These are phyloP conservation scores for Xylaria hypoxylon DNA, from an alignment of 2,329 filamentous ascomycete genomes.

Conservation along the genomic window DNA sequence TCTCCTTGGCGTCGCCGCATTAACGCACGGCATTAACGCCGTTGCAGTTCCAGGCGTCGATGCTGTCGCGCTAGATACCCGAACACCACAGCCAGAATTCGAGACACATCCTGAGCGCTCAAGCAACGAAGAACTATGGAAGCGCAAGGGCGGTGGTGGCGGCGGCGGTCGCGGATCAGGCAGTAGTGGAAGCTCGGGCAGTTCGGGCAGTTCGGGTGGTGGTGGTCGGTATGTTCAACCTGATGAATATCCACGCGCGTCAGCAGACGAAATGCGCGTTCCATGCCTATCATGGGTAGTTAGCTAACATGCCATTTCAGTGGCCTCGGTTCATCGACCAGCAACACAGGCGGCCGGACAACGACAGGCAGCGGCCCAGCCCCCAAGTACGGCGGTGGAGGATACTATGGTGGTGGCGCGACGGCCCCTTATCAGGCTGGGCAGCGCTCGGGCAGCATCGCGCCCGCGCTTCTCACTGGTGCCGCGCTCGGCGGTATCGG, in stretches of 20 bases:
- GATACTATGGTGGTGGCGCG: constrained; percentile 76
- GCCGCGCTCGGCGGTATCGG: constrained; percentile 66
- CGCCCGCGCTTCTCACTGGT: constrained; percentile 62
- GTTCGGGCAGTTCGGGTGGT: constrained; percentile 19
- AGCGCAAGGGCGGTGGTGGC: constrained; percentile 71
- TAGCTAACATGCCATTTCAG: constrained; percentile 37
- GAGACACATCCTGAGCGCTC: constrained; percentile 25
- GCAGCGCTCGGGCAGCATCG: constrained; percentile 60
- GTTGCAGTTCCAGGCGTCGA: constrained; percentile 39
- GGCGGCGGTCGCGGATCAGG: constrained; percentile 57
- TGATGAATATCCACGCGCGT: constrained; percentile 3
- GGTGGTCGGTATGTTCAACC: constrained; percentile 30
- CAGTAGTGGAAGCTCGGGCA: constrained; percentile 39
- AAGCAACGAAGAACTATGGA: constrained; percentile 63
- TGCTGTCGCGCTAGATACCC: constrained; percentile 38
- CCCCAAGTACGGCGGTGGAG: constrained; percentile 70
- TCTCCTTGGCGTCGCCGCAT: constrained; percentile 42
- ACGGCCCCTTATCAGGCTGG: constrained; percentile 64
- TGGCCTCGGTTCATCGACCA: constrained; percentile 50
- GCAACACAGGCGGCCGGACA: constrained; percentile 64
- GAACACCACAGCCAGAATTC: constrained; percentile 34
- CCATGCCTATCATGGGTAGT: not conserved
- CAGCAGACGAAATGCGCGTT: not conserved
- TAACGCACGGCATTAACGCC: constrained; percentile 41
- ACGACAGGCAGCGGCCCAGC: constrained; percentile 67